Evolutionary conservation across 164 flowering plant species (phyloP).

Genomic region (Stephania cephalantha): DNA sequence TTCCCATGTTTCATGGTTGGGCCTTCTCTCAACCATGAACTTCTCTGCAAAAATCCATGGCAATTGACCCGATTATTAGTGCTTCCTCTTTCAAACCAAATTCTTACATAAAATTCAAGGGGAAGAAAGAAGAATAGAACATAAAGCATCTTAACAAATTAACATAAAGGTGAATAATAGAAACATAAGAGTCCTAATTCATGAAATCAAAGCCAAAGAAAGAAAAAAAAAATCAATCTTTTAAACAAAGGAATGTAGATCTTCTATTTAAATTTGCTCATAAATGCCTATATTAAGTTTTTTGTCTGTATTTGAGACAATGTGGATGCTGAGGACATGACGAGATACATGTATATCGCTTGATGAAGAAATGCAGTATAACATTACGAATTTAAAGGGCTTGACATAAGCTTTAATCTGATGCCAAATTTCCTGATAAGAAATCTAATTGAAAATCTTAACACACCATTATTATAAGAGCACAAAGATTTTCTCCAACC

Average conservation of each 20-base stretch:
- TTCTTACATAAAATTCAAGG: background rate
- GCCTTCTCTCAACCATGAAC: constrained; percentile 27
- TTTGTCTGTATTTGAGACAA: background rate
- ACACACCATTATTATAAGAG: too few species aligned
- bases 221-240: background rate
- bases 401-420: background rate
- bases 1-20: constrained; percentile 38
- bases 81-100: background rate
- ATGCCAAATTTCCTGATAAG: background rate
- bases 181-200: background rate
- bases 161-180: background rate
- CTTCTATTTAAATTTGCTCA: background rate
- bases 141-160: background rate
- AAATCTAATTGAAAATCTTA: background rate
- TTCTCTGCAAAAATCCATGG: constrained; percentile 40
- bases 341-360: background rate
- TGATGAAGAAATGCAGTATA: background rate
- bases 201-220: background rate
- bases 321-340: background rate
- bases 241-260: background rate
- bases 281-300: background rate
- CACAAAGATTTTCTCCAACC: constrained; percentile 30
- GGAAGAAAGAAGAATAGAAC: background rate
- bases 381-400: background rate
- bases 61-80: constrained; percentile 10